A percentile compares a stretch with the other conserved stretches of the same genome.
phyloP scores from a whole-genome alignment of 163 green algal genomes.

The Chlamydomonas reinhardtii region DNA sequence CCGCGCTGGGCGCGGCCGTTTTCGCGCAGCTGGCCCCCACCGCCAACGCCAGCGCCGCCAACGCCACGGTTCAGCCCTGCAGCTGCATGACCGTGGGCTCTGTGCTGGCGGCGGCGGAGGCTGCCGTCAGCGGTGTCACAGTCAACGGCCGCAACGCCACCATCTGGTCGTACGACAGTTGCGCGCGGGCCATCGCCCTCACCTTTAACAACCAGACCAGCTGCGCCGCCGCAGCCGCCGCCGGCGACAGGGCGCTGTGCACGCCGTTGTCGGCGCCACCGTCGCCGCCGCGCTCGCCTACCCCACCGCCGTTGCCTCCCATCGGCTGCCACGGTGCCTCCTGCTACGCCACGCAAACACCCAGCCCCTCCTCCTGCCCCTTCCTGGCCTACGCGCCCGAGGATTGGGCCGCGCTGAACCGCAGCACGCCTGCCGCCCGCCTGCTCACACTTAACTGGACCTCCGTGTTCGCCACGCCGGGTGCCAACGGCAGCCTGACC shows the following conservation, averaged over 20 bases:
- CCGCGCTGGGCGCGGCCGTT: background rate
- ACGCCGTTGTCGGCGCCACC: background rate
- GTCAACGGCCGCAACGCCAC: no score
- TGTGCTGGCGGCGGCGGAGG: constrained; percentile 1
- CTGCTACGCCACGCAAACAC: background rate
- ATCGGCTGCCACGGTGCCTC: background rate
- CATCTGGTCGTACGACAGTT: constrained; percentile 27
- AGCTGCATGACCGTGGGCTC: background rate
- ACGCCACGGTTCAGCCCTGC: background rate
- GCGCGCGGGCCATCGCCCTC: background rate
- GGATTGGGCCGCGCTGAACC: background rate
- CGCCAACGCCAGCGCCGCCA: background rate
- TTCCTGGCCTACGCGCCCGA: background rate
- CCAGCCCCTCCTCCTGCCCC: background rate
- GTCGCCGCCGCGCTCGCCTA: background rate
- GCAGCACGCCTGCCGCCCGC: no score
- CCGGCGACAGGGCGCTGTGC: background rate
- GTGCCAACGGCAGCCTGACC: no score
- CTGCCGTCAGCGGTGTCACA: background rate
- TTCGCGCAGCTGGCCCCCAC: background rate
- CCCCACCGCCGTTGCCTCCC: background rate
- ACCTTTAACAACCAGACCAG: background rate
- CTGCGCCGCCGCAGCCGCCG: background rate
- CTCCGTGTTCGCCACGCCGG: background rate
- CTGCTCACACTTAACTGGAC: background rate